A percentile compares a stretch with the other conserved stretches of the same genome.
Evolutionary conservation across 352 stramenopile species (phyloP).

Genomic region (Pythium brassicae): DNA sequence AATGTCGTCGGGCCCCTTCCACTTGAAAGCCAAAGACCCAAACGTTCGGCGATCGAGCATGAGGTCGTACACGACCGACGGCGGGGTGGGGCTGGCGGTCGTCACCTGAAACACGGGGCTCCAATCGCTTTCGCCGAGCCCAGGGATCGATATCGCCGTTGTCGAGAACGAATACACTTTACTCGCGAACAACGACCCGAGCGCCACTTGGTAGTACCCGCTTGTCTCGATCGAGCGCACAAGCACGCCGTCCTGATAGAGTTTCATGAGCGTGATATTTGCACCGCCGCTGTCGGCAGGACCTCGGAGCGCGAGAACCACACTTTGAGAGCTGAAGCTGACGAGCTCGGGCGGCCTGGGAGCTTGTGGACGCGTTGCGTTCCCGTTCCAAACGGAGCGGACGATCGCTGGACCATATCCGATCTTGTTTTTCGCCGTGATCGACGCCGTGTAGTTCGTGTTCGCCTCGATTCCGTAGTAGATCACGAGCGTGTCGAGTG

Average conservation of each 20-base stretch:
- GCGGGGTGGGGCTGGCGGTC: constrained; percentile 28
- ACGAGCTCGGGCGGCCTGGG: constrained; percentile 23
- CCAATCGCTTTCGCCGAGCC: constrained; percentile 27
- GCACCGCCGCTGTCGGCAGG: constrained; percentile 38
- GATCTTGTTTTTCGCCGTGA: constrained; percentile 26
- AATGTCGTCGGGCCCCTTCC: constrained; percentile 31
- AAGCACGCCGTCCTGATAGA: constrained; percentile 43
- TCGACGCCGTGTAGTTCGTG: constrained; percentile 23
- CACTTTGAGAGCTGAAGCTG: constrained; percentile 22
- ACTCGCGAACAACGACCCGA: constrained; percentile 24
- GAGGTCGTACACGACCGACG: constrained; percentile 33
- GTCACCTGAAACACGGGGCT: constrained; percentile 21
- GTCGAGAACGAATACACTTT: constrained; percentile 29
- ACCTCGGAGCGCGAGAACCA: constrained; percentile 27
- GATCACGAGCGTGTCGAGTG: background rate
- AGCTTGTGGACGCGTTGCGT: constrained; percentile 18
- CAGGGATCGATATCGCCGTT: constrained; percentile 21
- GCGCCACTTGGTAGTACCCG: constrained; percentile 15
- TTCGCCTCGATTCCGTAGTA: constrained; percentile 23
- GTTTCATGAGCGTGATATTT: constrained; percentile 20
- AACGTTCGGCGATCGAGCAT: constrained; percentile 15
- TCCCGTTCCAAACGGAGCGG: constrained; percentile 20
- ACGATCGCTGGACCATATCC: constrained; percentile 7
- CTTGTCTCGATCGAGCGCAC: constrained; percentile 15
- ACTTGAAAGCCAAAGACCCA: constrained; percentile 31